Conservation (phyloP, 345 rosid genomes). For the Lepidium aucheri region DNA sequence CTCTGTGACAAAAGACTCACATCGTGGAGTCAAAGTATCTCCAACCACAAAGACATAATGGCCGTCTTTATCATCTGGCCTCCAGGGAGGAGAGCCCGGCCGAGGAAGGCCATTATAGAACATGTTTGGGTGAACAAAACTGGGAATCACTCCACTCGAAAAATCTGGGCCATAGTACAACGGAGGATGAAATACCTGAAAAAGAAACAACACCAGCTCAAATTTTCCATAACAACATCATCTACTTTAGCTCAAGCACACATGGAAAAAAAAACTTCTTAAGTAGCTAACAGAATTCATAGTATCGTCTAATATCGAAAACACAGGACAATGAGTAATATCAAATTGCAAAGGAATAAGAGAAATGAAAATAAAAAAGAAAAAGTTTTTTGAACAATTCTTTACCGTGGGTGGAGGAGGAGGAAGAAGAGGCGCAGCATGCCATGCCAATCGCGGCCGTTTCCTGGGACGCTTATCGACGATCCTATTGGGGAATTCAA, state of each 20-base stretch:
- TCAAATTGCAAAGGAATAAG: neutral
- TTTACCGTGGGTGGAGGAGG: slow-evolving; percentile 42
- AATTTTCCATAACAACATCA: neutral
- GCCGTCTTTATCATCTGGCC: slow-evolving; percentile 81
- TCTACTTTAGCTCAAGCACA: neutral
- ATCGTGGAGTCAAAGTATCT: slow-evolving; percentile 57
- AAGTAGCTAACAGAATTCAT: neutral
- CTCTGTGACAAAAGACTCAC: slow-evolving; percentile 29
- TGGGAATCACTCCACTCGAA: slow-evolving; percentile 37
- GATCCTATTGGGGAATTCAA: slow-evolving; percentile 47
- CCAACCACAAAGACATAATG: slow-evolving; percentile 65
- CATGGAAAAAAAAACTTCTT: neutral
- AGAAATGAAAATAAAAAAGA: neutral
- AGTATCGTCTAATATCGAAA: neutral
- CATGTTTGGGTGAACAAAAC: slow-evolving; percentile 37
- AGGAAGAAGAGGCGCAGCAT: slow-evolving; percentile 43
- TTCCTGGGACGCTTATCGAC: slow-evolving; percentile 72
- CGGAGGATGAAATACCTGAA: slow-evolving; percentile 48
- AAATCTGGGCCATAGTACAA: slow-evolving; percentile 52
- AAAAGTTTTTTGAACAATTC: neutral
- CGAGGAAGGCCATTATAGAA: slow-evolving; percentile 40
- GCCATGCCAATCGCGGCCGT: slow-evolving; percentile 69
- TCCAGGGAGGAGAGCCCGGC: slow-evolving; percentile 66
- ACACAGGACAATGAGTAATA: neutral
- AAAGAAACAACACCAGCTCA: neutral